Conservation (phyloP, 441 rosid species). For the Adansonia madagascariensis region DNA sequence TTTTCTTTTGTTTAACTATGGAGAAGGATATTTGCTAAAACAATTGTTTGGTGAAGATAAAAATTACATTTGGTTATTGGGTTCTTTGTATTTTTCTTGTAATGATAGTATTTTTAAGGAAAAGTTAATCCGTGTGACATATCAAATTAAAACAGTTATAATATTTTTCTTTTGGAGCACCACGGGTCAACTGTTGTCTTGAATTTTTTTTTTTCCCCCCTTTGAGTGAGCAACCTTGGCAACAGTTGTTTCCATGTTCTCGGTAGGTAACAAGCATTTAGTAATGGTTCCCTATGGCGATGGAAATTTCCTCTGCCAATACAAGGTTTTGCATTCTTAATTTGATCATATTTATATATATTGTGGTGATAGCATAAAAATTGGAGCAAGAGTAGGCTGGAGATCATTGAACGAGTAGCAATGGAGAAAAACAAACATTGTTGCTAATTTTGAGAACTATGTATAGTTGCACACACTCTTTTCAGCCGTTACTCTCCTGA, state of each 20-base stretch:
- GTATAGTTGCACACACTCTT: neutral
- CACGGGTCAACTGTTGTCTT: neutral
- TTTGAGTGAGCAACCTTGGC: neutral
- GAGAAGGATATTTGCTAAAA: conserved; percentile 1
- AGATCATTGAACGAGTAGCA: neutral
- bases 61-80: neutral
- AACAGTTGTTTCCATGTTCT: neutral
- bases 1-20: neutral
- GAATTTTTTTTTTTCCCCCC: neutral
- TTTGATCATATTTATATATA: neutral
- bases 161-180: neutral
- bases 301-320: conserved; percentile 14
- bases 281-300: neutral
- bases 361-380: neutral
- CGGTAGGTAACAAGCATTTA: neutral
- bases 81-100: neutral
- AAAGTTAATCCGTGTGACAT: neutral
- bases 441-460: neutral
- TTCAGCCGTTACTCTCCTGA: neutral
- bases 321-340: conserved; percentile 6
- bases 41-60: neutral
- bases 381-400: neutral
- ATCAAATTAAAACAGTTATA: neutral
- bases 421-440: neutral
- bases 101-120: neutral